Evolutionary conservation across 306 rosid genomes (phyloP), one percentile per base, ranked within the genome.

Genomic region (Ziziphus jujuba): DNA sequence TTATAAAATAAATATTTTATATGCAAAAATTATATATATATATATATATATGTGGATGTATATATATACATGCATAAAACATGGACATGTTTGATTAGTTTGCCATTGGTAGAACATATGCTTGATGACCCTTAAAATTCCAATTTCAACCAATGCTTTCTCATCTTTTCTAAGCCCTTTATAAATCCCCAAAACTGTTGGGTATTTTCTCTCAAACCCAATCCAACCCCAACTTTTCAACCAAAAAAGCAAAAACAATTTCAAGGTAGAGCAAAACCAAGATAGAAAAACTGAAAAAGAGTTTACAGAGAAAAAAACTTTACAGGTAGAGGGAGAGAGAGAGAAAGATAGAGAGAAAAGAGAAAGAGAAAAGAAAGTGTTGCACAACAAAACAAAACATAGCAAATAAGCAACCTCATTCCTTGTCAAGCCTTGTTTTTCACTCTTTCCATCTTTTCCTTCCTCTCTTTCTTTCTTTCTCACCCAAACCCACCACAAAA

Each of bases 401-500:
- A 25, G 76, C 82, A 73, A 79, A 77, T 54, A 79, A 80, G 79
- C 74, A 73, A 66, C 48, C 59, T 44, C 74, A 21, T 35, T 48
- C 66, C 34, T 50, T 15, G n/a, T 59, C 72, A 72, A 65, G 76
- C 85, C 88, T 89, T 86, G 85, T 66, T 74, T 80, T 76, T 84
- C 85, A 80, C 88, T 79, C 88, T 66, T 75, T 31, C 47, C 48
- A 21, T 6, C 36, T 65, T 66, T 43, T 53, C 50, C 54, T 22
- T 28, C 31, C 65, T 48, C 77, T 48, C 77, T 70, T 54, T 68
- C 75, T 66, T 76, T 25, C 56, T 22, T 21, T 54, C 4, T 5
- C 80, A 74, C 79, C 83, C 81, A 78, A 80, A 80, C 50, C 61
- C 59, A 44, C 40, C 61, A 25, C 52, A 52, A 69, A 36, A 75